These are phyloP conservation scores for Claviceps capensis DNA, from an alignment of 2,329 filamentous ascomycete species.

Conservation along the genomic window DNA sequence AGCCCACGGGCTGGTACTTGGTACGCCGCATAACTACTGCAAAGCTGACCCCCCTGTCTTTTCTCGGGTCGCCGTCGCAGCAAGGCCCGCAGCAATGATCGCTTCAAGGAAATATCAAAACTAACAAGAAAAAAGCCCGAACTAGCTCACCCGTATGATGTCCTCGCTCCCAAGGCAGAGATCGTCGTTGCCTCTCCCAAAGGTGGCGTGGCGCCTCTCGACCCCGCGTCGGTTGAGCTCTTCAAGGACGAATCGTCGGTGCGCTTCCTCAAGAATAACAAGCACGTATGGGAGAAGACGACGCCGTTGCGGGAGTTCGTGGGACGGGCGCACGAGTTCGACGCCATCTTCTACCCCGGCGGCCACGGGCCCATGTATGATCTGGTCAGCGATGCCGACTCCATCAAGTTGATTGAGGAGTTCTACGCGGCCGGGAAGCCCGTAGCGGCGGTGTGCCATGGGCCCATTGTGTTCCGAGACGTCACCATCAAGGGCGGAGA, in stretches of 20 bases:
- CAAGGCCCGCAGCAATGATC: too few relatives aligned
- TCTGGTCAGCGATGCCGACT: conserved; percentile 41
- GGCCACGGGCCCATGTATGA: conserved; percentile 56
- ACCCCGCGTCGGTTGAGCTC: conserved; percentile 41
- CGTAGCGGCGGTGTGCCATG: conserved; percentile 56
- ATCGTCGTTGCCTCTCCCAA: conserved; percentile 47
- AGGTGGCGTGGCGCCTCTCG: conserved; percentile 48
- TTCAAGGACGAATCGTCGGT: conserved; percentile 40
- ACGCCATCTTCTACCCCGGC: conserved; percentile 44
- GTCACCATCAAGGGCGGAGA: conserved; percentile 37
- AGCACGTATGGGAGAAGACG: conserved; percentile 50
- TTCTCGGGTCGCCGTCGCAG: too few relatives aligned
- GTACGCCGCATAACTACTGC: conserved; percentile 22
- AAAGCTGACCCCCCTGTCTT: too few relatives aligned
- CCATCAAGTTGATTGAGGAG: conserved; percentile 45
- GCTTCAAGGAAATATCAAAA: neutral
- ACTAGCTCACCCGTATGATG: conserved; percentile 50
- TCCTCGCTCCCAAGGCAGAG: conserved; percentile 38
- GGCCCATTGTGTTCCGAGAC: conserved; percentile 47
- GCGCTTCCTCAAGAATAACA: conserved; percentile 42
- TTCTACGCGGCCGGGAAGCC: conserved; percentile 49
- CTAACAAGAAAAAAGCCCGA: conserved; percentile 31
- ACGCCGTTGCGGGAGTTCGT: conserved; percentile 40
- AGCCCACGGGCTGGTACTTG: conserved; percentile 58
- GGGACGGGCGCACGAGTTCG: conserved; percentile 45